A percentile compares a stretch with the other conserved stretches of the same genome.
These are phyloP conservation scores for Backusella mclennaniae DNA, from an alignment of 192 early-diverging fungal genomes.

Conservation along the genomic window DNA sequence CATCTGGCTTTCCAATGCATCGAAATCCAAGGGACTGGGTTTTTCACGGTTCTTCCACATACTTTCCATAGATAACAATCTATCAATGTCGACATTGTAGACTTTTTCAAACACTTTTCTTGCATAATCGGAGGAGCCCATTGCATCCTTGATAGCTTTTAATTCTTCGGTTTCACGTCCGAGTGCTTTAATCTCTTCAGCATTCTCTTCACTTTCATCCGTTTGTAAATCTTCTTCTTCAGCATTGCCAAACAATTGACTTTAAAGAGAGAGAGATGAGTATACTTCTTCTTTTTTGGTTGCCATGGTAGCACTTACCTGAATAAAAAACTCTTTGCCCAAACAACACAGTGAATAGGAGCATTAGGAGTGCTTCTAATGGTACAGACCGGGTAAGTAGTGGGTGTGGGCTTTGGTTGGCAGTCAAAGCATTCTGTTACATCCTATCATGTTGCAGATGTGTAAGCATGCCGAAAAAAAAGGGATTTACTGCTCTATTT, in stretches of 20 bases:
- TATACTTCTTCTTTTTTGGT: neutral
- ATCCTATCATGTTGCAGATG: slow-evolving; percentile 17
- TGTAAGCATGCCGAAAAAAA: neutral
- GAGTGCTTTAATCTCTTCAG: slow-evolving; percentile 75
- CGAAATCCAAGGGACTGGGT: slow-evolving; percentile 70
- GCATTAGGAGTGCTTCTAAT: slow-evolving; percentile 93
- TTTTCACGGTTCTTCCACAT: slow-evolving; percentile 80
- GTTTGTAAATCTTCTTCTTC: slow-evolving; percentile 31
- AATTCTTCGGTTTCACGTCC: slow-evolving; percentile 71
- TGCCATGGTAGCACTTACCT: slow-evolving; percentile 36
- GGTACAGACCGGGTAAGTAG: slow-evolving; percentile 94
- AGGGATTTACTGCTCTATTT: too few relatives aligned
- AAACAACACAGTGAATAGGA: slow-evolving; percentile 98
- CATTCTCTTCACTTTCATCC: slow-evolving; percentile 13
- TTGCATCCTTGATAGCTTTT: slow-evolving; percentile 60
- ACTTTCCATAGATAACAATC: slow-evolving; percentile 80
- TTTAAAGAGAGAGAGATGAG: slow-evolving; percentile 14
- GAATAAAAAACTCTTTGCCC: slow-evolving; percentile 98
- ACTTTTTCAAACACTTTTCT: slow-evolving; percentile 74
- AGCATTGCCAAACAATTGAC: slow-evolving; percentile 74
- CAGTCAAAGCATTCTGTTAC: slow-evolving; percentile 94
- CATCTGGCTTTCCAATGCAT: slow-evolving; percentile 32
- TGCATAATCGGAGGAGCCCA: slow-evolving; percentile 60
- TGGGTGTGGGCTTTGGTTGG: slow-evolving; percentile 79
- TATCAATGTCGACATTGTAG: slow-evolving; percentile 76